A percentile compares a stretch with the other conserved stretches of the same genome.
Evolutionary conservation across 2,329 filamentous ascomycete species (phyloP).

Genomic region (Penicillium crustosum): DNA sequence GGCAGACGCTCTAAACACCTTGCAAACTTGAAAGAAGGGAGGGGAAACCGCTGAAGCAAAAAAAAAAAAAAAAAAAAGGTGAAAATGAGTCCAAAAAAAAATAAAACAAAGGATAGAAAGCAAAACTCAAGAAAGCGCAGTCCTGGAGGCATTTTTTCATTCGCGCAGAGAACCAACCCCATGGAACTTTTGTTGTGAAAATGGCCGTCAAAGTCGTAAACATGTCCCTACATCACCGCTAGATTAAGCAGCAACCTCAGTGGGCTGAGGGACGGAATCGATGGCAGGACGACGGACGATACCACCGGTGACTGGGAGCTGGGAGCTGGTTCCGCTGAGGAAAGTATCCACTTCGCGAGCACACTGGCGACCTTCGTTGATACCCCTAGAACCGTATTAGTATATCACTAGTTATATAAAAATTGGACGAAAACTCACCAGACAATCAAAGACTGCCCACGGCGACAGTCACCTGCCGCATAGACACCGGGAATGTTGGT

Average conservation of each 20-base stretch:
- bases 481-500: constrained; percentile 89
- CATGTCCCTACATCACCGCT: neutral
- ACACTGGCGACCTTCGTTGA: constrained; percentile 92
- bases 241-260: constrained; percentile 32
- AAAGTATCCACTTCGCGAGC: constrained; percentile 89
- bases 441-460: constrained; percentile 92
- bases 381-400: constrained; percentile 61
- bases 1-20: constrained; percentile 24
- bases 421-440: constrained; percentile 61
- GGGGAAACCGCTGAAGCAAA: constrained; percentile 14
- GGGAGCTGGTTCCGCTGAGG: constrained; percentile 72
- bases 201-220: constrained; percentile 18
- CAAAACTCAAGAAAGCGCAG: neutral
- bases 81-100: neutral
- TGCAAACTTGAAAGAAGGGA: constrained; percentile 2
- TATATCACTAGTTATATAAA: neutral
- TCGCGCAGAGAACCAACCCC: neutral
- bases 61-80: neutral
- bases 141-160: neutral
- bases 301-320: constrained; percentile 85
- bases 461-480: constrained; percentile 90
- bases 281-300: constrained; percentile 77
- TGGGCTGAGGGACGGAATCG: constrained; percentile 41
- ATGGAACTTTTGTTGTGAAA: constrained; percentile 7
- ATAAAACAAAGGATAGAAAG: constrained; percentile 10